These are phyloP conservation scores for Microcyclosporella mali DNA, from an alignment of 2,329 filamentous ascomycete genomes.

Conservation along the genomic window DNA sequence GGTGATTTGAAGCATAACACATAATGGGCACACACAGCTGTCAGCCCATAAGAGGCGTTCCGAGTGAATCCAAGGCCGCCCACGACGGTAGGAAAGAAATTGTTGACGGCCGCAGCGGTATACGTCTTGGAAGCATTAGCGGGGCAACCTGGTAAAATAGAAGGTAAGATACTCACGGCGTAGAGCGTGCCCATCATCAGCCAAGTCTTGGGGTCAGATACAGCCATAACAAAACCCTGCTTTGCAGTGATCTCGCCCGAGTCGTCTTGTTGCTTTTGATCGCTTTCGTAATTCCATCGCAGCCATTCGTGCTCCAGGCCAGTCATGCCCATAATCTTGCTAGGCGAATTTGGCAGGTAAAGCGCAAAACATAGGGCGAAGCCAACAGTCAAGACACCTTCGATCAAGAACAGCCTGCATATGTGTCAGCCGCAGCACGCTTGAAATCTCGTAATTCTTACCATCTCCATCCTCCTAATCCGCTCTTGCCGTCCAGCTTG, in stretches of 20 bases:
- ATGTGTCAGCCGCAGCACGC: neutral
- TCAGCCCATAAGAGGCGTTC: conserved; percentile 13
- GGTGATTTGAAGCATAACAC: neutral
- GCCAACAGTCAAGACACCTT: conserved; percentile 22
- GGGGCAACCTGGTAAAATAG: neutral
- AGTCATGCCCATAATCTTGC: conserved; percentile 13
- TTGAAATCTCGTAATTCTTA: neutral
- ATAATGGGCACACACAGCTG: conserved; percentile 6
- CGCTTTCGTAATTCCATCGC: conserved; percentile 18
- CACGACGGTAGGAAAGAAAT: conserved; percentile 35
- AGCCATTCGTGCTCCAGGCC: conserved; percentile 17
- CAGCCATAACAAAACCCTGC: conserved; percentile 20
- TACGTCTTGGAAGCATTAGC: conserved; percentile 7
- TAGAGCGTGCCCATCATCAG: conserved; percentile 17
- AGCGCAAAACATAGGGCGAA: conserved; percentile 16
- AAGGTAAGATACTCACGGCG: conserved; percentile 7
- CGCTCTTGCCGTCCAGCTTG: conserved; percentile 27
- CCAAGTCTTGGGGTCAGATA: conserved; percentile 22
- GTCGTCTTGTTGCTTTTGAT: conserved; percentile 18
- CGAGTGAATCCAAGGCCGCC: conserved; percentile 33
- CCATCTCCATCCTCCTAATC: conserved; percentile 31
- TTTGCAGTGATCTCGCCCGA: conserved; percentile 15
- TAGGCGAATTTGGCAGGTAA: conserved; percentile 19
- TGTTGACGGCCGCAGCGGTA: conserved; percentile 16
- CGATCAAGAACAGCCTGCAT: conserved; percentile 16